Percentiles rank a stretch among this genome's conserved stretches.
Conservation (phyloP, 1,284 basidiomycete genomes). For the Fomes fomentarius region DNA sequence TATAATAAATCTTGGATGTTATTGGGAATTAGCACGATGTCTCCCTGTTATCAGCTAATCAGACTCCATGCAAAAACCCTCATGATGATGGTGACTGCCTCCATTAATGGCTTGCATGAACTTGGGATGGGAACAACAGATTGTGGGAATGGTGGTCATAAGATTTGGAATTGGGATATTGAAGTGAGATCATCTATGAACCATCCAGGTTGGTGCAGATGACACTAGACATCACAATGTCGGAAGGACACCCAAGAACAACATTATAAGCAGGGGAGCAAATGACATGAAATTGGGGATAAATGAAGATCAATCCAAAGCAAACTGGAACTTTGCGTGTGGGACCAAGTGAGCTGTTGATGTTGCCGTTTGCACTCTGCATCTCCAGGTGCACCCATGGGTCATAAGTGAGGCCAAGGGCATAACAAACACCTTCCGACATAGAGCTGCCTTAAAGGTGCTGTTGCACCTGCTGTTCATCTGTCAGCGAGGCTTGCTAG, state of each 20-base stretch:
- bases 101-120: too few relatives aligned
- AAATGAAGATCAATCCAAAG: conserved; percentile 15
- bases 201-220: conserved; percentile 27
- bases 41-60: not conserved
- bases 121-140: too few relatives aligned
- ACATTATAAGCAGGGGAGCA: conserved; percentile 34
- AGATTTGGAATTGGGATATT: conserved; percentile 29
- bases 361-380: conserved; percentile 32
- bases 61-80: not conserved
- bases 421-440: conserved; percentile 24
- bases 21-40: not conserved
- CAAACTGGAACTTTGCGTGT: conserved; percentile 27
- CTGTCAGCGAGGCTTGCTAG: too few relatives aligned
- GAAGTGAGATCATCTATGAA: conserved; percentile 28
- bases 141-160: conserved; percentile 27
- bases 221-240: conserved; percentile 31
- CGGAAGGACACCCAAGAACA: conserved; percentile 38
- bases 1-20: too few relatives aligned
- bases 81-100: not conserved
- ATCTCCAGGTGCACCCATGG: conserved; percentile 24
- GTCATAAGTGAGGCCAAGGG: conserved; percentile 25
- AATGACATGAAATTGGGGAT: conserved; percentile 32
- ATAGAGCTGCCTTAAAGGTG: conserved; percentile 28
- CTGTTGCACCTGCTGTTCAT: conserved; percentile 30
- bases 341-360: conserved; percentile 29